These are phyloP conservation scores for Aspergillus arachidicola DNA, from an alignment of 2,329 filamentous ascomycete species.

Conservation along the genomic window DNA sequence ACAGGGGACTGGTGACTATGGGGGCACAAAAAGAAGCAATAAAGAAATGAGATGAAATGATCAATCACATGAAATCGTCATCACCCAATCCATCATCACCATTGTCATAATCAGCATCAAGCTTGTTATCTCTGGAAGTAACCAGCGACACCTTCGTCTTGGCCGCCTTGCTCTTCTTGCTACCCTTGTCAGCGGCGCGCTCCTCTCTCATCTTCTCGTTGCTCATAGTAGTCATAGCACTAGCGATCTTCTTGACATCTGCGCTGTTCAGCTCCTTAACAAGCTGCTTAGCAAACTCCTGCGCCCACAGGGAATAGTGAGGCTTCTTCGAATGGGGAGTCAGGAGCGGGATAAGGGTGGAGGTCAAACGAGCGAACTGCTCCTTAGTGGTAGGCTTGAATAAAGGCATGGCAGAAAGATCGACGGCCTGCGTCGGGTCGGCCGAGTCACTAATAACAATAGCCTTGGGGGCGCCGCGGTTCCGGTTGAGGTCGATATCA, in stretches of 20 bases:
- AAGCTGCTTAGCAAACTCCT: constrained; percentile 87
- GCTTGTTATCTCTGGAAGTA: constrained; percentile 59
- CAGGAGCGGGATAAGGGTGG: constrained; percentile 78
- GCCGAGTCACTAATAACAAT: constrained; percentile 67
- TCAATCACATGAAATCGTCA: constrained; percentile 52
- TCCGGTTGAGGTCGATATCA: constrained; percentile 68
- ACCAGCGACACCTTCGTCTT: constrained; percentile 91
- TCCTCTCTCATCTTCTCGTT: constrained; percentile 99
- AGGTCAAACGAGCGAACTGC: constrained; percentile 80
- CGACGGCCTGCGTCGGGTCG: constrained; percentile 77
- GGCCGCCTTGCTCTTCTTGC: constrained; percentile 95
- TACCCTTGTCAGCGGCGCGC: constrained; percentile 88
- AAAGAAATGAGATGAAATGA: constrained; percentile 8
- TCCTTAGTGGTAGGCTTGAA: constrained; percentile 88
- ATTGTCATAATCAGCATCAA: constrained; percentile 76
- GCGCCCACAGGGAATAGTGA: constrained; percentile 85
- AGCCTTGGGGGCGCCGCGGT: constrained; percentile 65
- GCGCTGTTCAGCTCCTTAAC: constrained; percentile 85
- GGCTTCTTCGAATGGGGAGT: constrained; percentile 78
- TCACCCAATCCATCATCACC: constrained; percentile 76
- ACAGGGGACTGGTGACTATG: constrained; percentile 6
- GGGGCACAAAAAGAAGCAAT: constrained; percentile 3
- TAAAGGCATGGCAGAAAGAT: constrained; percentile 76
- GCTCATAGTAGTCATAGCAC: constrained; percentile 80
- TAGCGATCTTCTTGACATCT: constrained; percentile 95